Percentiles rank a stretch among this genome's conserved stretches.
phyloP scores from a whole-genome alignment of 2,329 filamentous ascomycete genomes.

The Ophiobolus disseminans region DNA sequence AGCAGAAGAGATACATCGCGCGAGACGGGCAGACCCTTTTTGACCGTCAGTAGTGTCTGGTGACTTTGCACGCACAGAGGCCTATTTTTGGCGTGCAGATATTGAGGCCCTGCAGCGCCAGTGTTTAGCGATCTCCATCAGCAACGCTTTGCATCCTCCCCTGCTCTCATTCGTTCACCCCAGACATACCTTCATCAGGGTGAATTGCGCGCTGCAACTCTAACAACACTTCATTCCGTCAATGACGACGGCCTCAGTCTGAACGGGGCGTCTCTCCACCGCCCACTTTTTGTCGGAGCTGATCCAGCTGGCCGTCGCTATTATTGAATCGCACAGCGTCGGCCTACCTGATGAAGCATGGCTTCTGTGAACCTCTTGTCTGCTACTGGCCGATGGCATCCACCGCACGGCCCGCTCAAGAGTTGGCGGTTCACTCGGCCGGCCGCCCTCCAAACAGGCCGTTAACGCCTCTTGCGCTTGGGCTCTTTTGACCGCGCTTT shows the following conservation, averaged over 20 bases:
- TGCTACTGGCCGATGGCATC: constrained; percentile 34
- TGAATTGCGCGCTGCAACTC: constrained; percentile 28
- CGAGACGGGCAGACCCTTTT: constrained; percentile 11
- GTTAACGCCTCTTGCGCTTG: constrained; percentile 30
- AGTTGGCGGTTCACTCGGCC: constrained; percentile 27
- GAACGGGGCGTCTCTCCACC: not conserved
- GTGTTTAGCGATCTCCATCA: constrained; percentile 34
- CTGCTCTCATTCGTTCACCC: constrained; percentile 22
- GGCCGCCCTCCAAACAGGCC: constrained; percentile 32
- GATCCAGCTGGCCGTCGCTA: constrained; percentile 10
- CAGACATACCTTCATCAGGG: constrained; percentile 24
- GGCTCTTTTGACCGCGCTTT: constrained; percentile 10
- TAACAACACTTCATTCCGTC: constrained; percentile 13
- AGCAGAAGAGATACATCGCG: constrained; percentile 14
- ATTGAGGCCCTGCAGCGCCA: constrained; percentile 29
- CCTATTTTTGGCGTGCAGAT: constrained; percentile 39
- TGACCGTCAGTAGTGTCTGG: constrained; percentile 13
- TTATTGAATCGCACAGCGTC: constrained; percentile 15
- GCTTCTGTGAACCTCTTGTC: constrained; percentile 12
- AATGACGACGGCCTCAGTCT: constrained; percentile 4
- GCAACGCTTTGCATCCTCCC: constrained; percentile 14
- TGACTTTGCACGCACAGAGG: constrained; percentile 26
- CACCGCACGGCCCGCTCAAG: constrained; percentile 35
- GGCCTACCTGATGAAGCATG: constrained; percentile 18
- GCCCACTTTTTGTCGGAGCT: constrained; percentile 7